A percentile compares a stretch with the other conserved stretches of the same genome.
Evolutionary conservation across 1,139 yeast species (phyloP).

Genomic region (Sugiyamaella paludigena): DNA sequence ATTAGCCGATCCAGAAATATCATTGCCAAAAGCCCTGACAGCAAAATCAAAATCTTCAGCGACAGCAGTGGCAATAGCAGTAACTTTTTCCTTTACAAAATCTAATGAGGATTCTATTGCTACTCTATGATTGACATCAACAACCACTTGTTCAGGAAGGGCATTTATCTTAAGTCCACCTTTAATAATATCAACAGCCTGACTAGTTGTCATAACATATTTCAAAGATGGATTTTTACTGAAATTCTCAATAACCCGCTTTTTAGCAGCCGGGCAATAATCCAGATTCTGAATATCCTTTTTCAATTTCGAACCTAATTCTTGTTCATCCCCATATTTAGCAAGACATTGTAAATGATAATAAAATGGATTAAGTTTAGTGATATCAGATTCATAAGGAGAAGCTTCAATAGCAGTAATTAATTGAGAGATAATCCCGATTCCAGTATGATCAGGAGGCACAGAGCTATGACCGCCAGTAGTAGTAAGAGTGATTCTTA

Average conservation of each 20-base stretch:
- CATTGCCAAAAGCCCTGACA: conserved; percentile 37
- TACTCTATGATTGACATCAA: conserved; percentile 59
- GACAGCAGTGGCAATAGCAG: conserved; percentile 40
- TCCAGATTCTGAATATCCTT: conserved; percentile 21
- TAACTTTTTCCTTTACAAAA: conserved; percentile 43
- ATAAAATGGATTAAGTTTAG: conserved; percentile 51
- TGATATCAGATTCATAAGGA: conserved; percentile 48
- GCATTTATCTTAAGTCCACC: conserved; percentile 76
- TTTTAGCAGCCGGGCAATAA: conserved; percentile 22
- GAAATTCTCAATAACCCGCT: conserved; percentile 22
- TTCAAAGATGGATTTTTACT: conserved; percentile 17
- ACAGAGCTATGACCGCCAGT: conserved; percentile 73
- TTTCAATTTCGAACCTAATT: conserved; percentile 22
- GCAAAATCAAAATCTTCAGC: conserved; percentile 35
- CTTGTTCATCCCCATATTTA: conserved; percentile 18
- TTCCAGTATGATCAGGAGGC: conserved; percentile 71
- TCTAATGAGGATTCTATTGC: conserved; percentile 50
- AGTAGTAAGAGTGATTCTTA: conserved; percentile 49
- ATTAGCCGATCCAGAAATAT: conserved; percentile 8
- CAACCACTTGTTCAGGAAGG: conserved; percentile 62
- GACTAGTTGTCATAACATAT: conserved; percentile 58
- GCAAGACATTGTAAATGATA: conserved; percentile 43
- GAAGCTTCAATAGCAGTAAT: conserved; percentile 50
- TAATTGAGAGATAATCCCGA: conserved; percentile 62
- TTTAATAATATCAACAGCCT: conserved; percentile 61